Percentiles rank a stretch among this genome's conserved stretches.
These are phyloP conservation scores for Alliaria petiolata DNA, from an alignment of 345 rosid species.

Conservation along the genomic window DNA sequence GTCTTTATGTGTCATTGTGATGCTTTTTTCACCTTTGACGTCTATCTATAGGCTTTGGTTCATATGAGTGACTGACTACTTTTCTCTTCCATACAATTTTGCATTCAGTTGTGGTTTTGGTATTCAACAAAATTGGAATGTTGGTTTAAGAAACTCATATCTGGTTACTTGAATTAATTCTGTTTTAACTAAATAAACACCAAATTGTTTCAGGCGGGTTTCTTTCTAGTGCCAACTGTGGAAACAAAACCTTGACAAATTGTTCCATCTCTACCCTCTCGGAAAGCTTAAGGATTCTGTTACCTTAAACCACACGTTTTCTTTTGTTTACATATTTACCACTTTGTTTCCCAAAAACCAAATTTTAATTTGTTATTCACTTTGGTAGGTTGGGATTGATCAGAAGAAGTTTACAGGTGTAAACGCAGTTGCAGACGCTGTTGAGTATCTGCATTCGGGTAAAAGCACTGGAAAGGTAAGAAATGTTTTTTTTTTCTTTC, in stretches of 20 bases:
- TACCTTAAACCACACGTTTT: neutral
- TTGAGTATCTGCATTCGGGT: slow-evolving; percentile 92
- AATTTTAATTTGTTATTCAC: neutral
- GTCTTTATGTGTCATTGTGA: no score
- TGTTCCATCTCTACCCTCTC: slow-evolving; percentile 54
- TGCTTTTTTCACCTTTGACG: no score
- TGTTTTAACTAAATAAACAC: neutral
- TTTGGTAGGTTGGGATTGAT: slow-evolving; percentile 60
- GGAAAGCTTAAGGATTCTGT: slow-evolving; percentile 77
- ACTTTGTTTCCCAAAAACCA: neutral
- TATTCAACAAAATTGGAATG: no score
- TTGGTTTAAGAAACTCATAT: neutral
- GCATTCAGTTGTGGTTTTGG: no score
- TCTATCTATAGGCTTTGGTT: no score
- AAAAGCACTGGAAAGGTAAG: slow-evolving; percentile 93
- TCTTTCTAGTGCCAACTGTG: slow-evolving; percentile 81
- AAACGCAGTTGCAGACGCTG: slow-evolving; percentile 76
- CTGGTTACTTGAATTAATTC: neutral
- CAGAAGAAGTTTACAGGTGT: slow-evolving; percentile 70
- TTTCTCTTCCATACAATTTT: no score
- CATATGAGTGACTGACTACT: no score
- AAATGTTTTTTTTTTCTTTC: neutral
- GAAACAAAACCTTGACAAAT: slow-evolving; percentile 73
- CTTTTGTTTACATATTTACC: neutral
- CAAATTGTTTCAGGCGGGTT: slow-evolving; percentile 63